Evolutionary conservation across 495 filamentous ascomycete species (phyloP), one percentile per base, ranked within the genome.

Genomic region (Xylaria cubensis): DNA sequence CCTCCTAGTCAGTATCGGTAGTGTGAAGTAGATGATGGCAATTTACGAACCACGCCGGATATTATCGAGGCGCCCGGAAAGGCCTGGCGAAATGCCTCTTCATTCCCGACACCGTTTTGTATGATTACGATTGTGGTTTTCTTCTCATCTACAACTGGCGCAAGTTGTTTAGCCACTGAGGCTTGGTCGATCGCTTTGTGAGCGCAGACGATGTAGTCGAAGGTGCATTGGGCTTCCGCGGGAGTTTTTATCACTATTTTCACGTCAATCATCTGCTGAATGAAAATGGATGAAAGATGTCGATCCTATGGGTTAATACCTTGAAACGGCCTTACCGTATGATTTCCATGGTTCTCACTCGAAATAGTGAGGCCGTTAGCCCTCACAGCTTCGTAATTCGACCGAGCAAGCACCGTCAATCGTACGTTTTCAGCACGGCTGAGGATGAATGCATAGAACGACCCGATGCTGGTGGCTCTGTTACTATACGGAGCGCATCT

Each of bases 341-440:
- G 82, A 26, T 83, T 68, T 36, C 86, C 86, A 59, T 88, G 85
- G 64, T 83, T 85, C 41, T 81, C 74, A 64, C 85, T 87, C 24
- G 82, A 68, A 58, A 88, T 80, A 3, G 74, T 77, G 59, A 88
- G 81, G 32, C 86, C 86, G 69, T 86, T 84, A 0, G 72, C 69
- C 9, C 76, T 79, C 15, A 87, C 85, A 8, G 82, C 82, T 0
- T 86, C 82, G 65, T 86, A 87, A 62, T 88, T 88, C 0, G 86
- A 88, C 42, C 85, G 83, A 6, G 86, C 86, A n/a, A 86, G 82
- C 0, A 87, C 85, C 0, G 82, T 87, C n/a, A 88, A 71, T 24
- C 80, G 76, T 13, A 88, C 84, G 24, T 80, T 76, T 19, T 80
- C 72, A 58, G 78, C 76, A 8, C 81, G 82, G 50, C 76, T 80